Conservation (phyloP, 2,329 filamentous ascomycete species). For the Beauveria caledonica region DNA sequence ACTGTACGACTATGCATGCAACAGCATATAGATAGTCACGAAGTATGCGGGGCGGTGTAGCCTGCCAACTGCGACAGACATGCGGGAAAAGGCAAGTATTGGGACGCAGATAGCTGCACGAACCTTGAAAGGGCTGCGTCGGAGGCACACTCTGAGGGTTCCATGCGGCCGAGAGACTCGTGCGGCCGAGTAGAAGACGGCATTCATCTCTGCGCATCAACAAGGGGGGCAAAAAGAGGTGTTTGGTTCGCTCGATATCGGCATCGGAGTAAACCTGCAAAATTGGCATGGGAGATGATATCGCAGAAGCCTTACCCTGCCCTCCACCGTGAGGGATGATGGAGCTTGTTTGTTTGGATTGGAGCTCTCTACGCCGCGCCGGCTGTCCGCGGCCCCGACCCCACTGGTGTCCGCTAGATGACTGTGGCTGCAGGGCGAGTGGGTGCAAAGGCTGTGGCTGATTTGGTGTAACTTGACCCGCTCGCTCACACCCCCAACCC, state of each 20-base stretch:
- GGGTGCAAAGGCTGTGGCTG: too few relatives aligned
- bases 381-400: conserved; percentile 8
- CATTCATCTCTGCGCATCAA: not conserved
- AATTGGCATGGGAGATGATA: too few relatives aligned
- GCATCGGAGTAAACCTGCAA: not conserved
- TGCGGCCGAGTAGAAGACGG: not conserved
- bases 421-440: not conserved
- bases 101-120: not conserved
- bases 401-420: not conserved
- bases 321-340: not conserved
- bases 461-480: not conserved
- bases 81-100: not conserved
- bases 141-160: not conserved
- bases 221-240: too few relatives aligned
- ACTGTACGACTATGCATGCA: too few relatives aligned
- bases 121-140: not conserved
- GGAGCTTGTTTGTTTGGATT: too few relatives aligned
- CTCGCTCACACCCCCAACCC: not conserved
- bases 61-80: not conserved
- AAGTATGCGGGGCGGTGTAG: too few relatives aligned
- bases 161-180: not conserved
- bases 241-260: not conserved
- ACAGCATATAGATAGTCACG: too few relatives aligned
- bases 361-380: not conserved
- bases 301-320: too few relatives aligned